These are phyloP conservation scores for Ceratocystis destructans DNA, from an alignment of 2,329 filamentous ascomycete species.

Conservation along the genomic window DNA sequence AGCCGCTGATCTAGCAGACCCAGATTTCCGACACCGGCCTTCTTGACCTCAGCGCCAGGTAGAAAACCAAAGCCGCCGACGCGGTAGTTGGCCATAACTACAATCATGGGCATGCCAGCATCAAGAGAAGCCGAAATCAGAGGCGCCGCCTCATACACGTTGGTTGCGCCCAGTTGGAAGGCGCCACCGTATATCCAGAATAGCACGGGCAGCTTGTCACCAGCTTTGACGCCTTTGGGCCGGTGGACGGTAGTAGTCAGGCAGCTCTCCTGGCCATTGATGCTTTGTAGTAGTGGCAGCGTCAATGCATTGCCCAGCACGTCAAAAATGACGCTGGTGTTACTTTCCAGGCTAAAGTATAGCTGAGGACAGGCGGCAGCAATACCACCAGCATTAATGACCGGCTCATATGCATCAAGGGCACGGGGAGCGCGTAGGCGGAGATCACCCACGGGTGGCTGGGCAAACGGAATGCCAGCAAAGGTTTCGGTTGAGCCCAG, in stretches of 20 bases:
- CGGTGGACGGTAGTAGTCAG: constrained; percentile 36
- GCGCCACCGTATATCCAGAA: constrained; percentile 46
- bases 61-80: constrained; percentile 51
- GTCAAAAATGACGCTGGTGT: constrained; percentile 25
- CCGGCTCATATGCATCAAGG: constrained; percentile 36
- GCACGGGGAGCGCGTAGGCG: constrained; percentile 47
- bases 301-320: constrained; percentile 30
- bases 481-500: constrained; percentile 39
- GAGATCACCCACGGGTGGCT: constrained; percentile 43
- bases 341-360: constrained; percentile 31
- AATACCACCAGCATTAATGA: constrained; percentile 35
- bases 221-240: constrained; percentile 31
- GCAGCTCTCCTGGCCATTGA: constrained; percentile 38
- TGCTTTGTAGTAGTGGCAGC: constrained; percentile 32
- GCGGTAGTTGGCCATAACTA: constrained; percentile 52
- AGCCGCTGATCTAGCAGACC: constrained; percentile 48
- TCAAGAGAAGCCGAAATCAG: constrained; percentile 27
- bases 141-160: constrained; percentile 28
- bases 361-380: constrained; percentile 47
- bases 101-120: constrained; percentile 43
- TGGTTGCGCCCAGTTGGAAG: constrained; percentile 28
- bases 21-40: constrained; percentile 43
- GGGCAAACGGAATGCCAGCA: constrained; percentile 49
- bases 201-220: constrained; percentile 38
- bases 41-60: constrained; percentile 40